Evolutionary conservation across 805 yeast species (phyloP).

Genomic region (Candida vaughaniae): DNA sequence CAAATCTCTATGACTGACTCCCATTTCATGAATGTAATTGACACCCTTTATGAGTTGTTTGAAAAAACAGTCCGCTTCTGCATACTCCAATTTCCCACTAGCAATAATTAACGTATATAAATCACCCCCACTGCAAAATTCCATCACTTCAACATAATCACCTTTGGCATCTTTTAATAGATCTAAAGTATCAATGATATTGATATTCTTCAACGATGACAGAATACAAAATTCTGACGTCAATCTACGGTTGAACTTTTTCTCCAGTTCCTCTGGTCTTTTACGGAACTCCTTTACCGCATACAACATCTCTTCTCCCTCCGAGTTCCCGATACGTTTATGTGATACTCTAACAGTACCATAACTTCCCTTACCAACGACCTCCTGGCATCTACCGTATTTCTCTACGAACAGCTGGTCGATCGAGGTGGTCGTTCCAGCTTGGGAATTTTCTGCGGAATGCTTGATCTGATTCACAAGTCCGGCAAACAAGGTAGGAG

Average conservation of each 20-base stretch:
- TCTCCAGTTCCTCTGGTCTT: conserved; percentile 58
- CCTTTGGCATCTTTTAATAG: conserved; percentile 78
- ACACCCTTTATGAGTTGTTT: conserved; percentile 84
- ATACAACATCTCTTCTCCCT: conserved; percentile 46
- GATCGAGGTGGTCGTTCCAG: conserved; percentile 20
- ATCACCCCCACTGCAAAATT: conserved; percentile 81
- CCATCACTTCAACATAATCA: conserved; percentile 84
- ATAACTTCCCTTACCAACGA: conserved; percentile 89
- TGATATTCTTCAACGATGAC: conserved; percentile 71
- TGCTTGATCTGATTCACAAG: conserved; percentile 56
- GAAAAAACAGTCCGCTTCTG: conserved; percentile 88
- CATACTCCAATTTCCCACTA: conserved; percentile 72
- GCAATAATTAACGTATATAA: conserved; percentile 71
- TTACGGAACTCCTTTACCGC: conserved; percentile 88
- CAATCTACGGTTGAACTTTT: conserved; percentile 67
- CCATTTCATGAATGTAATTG: conserved; percentile 84
- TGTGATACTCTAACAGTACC: conserved; percentile 92
- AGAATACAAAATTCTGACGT: conserved; percentile 84
- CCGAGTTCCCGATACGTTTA: conserved; percentile 43
- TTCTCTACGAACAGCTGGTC: conserved; percentile 71
- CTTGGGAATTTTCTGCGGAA: conserved; percentile 7
- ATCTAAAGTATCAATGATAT: conserved; percentile 76
- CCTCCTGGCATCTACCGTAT: conserved; percentile 93
- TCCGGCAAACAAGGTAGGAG: conserved; percentile 72
- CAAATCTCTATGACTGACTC: conserved; percentile 85